Base-by-base conservation (phyloP, 225 moss, liverwort and hornwort species). In the Polytrichum commune region DNA sequence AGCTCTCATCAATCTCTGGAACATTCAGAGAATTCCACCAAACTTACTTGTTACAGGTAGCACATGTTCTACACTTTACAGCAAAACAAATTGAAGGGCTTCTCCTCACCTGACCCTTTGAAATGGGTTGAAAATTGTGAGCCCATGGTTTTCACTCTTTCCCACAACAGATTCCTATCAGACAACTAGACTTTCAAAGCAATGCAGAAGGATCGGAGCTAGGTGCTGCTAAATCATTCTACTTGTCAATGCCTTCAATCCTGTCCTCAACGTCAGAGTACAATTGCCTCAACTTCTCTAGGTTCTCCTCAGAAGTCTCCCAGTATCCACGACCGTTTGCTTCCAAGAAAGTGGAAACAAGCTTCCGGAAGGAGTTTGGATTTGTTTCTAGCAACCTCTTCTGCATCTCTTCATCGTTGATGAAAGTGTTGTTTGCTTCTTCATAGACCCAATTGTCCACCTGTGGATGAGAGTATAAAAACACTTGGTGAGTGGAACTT, bases 381-480 rank as follows among this genome's bases (percentile, higher is more conserved):
- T 98, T 98, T 1, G 93, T 98, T 53, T 95, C 95, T 76, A 98
- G 72, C 69, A 98, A 67, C 73, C 97, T 85, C 80, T 92, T 92
- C 80, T 98, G 97, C 97, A 98, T 98, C 70, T 86, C 95, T 74
- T 98, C 97, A 57, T 98, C 97, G 22, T 98, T 91, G 27, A 98
- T 98, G 64, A 98, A 98, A 0, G 97, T 98, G 63, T 88, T 81
- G 71, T 98, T 98, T 0, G 97, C 97, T 75, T 98, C 97, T 70
- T 98, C 97, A 33, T 98, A 98, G 5, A 98, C 97, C 97, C 97
- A 98, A 76, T 98, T 98, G 67, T 98, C 97, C 3, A 98, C 97
- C 87, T 98, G 78, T 29, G 65, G 38, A 63, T 0, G 23, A 10
- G 38, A 16, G 8, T 32, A 8, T 32, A 32, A 32, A 32, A 64